phyloP scores from a whole-genome alignment of 2,329 filamentous ascomycete genomes.

The Colletotrichum eremochloae region DNA sequence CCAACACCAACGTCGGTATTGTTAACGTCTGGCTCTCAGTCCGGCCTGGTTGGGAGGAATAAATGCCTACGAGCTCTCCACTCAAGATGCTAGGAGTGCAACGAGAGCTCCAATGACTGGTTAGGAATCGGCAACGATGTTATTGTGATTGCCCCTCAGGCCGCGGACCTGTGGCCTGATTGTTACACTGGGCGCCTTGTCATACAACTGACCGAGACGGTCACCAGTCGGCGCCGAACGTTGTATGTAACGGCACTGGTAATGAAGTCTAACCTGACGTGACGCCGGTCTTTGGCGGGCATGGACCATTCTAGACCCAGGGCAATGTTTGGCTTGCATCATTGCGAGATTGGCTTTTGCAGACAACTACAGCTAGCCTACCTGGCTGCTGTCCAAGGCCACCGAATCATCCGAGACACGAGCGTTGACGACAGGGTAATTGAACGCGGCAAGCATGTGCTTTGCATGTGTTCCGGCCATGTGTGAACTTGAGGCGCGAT shows the following conservation, averaged over 20 bases:
- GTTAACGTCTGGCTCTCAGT: neutral
- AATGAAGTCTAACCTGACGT: neutral
- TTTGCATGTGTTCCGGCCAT: slow-evolving; percentile 30
- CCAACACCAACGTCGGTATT: neutral
- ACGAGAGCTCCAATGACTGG: no score
- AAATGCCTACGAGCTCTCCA: neutral
- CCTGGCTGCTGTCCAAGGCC: slow-evolving; percentile 9
- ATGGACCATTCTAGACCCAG: neutral
- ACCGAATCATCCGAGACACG: slow-evolving; percentile 5
- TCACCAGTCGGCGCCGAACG: no score
- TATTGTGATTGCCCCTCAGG: neutral
- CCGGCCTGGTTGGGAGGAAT: neutral
- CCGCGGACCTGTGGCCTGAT: neutral
- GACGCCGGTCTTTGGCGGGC: neutral
- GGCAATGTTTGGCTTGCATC: neutral
- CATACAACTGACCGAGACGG: neutral
- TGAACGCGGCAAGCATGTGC: slow-evolving; percentile 29
- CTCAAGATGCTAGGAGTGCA: neutral
- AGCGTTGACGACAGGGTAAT: slow-evolving; percentile 9
- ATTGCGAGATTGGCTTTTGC: neutral
- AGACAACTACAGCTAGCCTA: neutral
- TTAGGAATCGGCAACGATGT: no score
- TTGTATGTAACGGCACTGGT: neutral
- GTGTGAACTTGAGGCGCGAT: neutral
- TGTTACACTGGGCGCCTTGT: neutral